Base-by-base conservation (phyloP, 2,329 filamentous ascomycete species). In the Lachnellula occidentalis region DNA sequence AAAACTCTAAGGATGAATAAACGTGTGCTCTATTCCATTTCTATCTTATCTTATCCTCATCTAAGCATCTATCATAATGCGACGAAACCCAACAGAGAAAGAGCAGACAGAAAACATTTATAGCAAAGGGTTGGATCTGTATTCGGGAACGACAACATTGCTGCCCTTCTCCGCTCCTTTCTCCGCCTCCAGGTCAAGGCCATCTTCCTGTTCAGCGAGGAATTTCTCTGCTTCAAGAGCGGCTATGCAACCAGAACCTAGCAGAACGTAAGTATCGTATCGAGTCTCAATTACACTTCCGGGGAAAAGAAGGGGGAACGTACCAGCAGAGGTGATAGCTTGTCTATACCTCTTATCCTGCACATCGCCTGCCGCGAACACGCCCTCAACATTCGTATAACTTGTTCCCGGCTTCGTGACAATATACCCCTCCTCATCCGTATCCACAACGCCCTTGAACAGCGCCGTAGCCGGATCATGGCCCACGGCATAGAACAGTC, bases 321-420 rank as follows among this genome's bases (percentile, higher is more conserved):
- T 78, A 91, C 90, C 92, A 65, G 94, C 94, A 75, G 92, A 96
- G 61, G 94, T 99, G 63, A 99, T 95, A 46, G 94, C 94, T 77
- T 99, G 94, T 71, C 94, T 84, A 73, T 99, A 99, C 70, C 87
- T 85, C 86, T 97, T 99, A 72, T 99, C 95, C 78, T 99, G 94
- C 9, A 99, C 95, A 70, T 99, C 94, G 61, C 94, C 94, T 9
- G 92, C 94, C 37, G 94, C 94, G 70, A 96, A 99, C 19, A 99
- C 90, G 71, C 94, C 94, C 69, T 90, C 83, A 5, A 96, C 74
- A 73, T 84, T 96, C 47, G 94, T 99, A 68, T 87, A 79, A 56
- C 90, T 90, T 45, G 90, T 92, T 54, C 94, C 95, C 3, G 94
- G 88, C 72, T 87, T 83, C 54, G 94, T 99, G 65, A 91, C 72